phyloP scores from a whole-genome alignment of 176 grass and related monocot species.

The Elaeis guineensis region DNA sequence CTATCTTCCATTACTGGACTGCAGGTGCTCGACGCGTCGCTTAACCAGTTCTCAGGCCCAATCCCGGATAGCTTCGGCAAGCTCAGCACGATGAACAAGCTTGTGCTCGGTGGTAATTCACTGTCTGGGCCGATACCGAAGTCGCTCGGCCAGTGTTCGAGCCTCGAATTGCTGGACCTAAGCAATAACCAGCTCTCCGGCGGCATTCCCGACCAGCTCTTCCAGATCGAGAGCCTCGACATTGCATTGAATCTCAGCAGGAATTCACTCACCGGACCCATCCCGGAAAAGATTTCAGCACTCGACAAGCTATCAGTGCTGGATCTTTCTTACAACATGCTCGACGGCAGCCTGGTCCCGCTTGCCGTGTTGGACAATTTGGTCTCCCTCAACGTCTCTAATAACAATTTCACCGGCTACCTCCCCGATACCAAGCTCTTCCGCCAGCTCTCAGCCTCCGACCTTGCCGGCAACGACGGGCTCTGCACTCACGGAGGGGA shows the following conservation, averaged over 20 bases:
- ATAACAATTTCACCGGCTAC: conserved; percentile 94
- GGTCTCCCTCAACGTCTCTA: conserved; percentile 80
- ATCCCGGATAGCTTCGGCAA: conserved; percentile 40
- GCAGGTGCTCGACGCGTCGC: conserved; percentile 66
- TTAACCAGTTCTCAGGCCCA: conserved; percentile 41
- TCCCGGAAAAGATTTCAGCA: conserved; percentile 47
- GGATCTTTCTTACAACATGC: conserved; percentile 68
- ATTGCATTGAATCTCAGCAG: conserved; percentile 79
- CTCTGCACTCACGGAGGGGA: conserved; percentile 81
- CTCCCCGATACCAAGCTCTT: conserved; percentile 97
- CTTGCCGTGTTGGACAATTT: conserved; percentile 69
- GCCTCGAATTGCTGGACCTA: conserved; percentile 70
- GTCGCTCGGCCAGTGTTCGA: conserved; percentile 54
- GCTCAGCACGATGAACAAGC: conserved; percentile 43
- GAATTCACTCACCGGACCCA: conserved; percentile 48
- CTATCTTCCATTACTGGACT: conserved; percentile 39
- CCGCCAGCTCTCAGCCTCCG: conserved; percentile 62
- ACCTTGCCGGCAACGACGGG: conserved; percentile 56
- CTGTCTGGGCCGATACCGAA: conserved; percentile 49
- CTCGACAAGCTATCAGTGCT: conserved; percentile 76
- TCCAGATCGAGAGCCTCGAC: conserved; percentile 51
- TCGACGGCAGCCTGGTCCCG: conserved; percentile 46
- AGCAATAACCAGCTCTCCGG: conserved; percentile 62
- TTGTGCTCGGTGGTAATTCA: conserved; percentile 52
- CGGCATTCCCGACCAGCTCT: conserved; percentile 58